A percentile compares a stretch with the other conserved stretches of the same genome.
Evolutionary conservation across 2,329 filamentous ascomycete genomes (phyloP).

Genomic region (Fusarium sp.): DNA sequence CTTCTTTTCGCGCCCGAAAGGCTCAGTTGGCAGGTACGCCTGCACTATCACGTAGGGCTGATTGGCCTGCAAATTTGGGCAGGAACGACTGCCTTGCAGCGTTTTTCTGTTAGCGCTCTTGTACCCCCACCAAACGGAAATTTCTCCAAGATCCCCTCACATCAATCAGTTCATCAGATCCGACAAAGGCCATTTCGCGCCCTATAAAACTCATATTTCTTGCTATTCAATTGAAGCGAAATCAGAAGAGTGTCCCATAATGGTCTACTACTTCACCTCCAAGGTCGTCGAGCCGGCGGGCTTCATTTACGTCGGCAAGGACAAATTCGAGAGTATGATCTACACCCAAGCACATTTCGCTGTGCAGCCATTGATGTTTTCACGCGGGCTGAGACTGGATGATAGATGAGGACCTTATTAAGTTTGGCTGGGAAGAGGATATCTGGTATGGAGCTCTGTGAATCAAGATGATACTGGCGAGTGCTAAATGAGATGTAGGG

Average conservation of each 20-base stretch:
- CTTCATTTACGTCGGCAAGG: slow-evolving; percentile 96
- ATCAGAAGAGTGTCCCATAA: slow-evolving; percentile 49
- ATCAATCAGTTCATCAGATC: neutral
- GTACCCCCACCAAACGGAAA: slow-evolving; percentile 38
- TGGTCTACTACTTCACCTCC: slow-evolving; percentile 98
- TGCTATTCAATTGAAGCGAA: accelerated
- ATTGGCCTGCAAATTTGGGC: neutral
- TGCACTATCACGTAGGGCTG: neutral
- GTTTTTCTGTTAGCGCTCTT: slow-evolving; percentile 17
- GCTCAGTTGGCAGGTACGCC: neutral
- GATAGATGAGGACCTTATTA: slow-evolving; percentile 94
- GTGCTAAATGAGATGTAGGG: slow-evolving; percentile 34
- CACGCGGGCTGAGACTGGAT: slow-evolving; percentile 33
- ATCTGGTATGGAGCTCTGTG: slow-evolving; percentile 74
- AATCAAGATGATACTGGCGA: neutral
- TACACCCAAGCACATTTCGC: slow-evolving; percentile 12
- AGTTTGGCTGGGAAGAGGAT: slow-evolving; percentile 93
- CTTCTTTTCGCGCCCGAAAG: neutral
- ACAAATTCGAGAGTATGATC: slow-evolving; percentile 94
- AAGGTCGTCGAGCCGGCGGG: slow-evolving; percentile 83
- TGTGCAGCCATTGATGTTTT: slow-evolving; percentile 1
- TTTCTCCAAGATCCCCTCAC: slow-evolving; percentile 42
- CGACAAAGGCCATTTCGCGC: neutral
- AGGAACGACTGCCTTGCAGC: neutral
- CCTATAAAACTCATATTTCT: neutral